Percentiles rank a stretch among this genome's conserved stretches.
phyloP scores from a whole-genome alignment of 2,329 filamentous ascomycete species.

The Colletotrichum chrysophilum region DNA sequence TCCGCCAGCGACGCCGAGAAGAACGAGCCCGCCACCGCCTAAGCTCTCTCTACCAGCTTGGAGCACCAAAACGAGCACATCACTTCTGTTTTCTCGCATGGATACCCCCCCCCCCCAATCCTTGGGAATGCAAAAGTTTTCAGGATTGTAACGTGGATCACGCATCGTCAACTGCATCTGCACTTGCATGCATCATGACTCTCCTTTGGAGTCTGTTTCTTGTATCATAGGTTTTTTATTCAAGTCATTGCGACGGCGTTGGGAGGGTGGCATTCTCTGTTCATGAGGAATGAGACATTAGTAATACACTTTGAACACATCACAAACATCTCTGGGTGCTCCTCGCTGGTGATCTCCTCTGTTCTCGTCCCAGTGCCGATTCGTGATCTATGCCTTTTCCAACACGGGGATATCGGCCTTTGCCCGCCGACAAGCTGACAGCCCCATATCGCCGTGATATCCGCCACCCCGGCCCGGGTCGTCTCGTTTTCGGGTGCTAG shows the following conservation, averaged over 20 bases:
- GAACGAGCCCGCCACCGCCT: neutral
- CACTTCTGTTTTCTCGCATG: neutral
- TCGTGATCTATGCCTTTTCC: neutral
- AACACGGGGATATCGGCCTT: neutral
- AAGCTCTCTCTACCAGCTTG: neutral
- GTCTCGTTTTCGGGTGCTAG: neutral
- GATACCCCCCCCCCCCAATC: neutral
- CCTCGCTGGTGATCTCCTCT: neutral
- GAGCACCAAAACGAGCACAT: neutral
- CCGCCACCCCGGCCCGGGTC: neutral
- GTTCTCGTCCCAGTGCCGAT: neutral
- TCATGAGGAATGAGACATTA: slow-evolving; percentile 16
- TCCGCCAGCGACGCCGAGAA: slow-evolving; percentile 15
- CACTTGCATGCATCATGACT: neutral
- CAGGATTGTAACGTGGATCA: neutral
- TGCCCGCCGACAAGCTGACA: neutral
- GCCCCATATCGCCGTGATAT: neutral
- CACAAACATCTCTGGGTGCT: neutral
- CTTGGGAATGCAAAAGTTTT: neutral
- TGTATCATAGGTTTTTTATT: slow-evolving; percentile 7
- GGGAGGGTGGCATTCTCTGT: neutral
- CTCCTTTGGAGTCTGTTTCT: neutral
- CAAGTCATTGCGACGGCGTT: slow-evolving; percentile 21
- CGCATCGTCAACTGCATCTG: neutral
- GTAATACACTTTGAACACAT: slow-evolving; percentile 1